Evolutionary conservation across 2,329 filamentous ascomycete genomes (phyloP).

Genomic region (Botrytis tulipae): DNA sequence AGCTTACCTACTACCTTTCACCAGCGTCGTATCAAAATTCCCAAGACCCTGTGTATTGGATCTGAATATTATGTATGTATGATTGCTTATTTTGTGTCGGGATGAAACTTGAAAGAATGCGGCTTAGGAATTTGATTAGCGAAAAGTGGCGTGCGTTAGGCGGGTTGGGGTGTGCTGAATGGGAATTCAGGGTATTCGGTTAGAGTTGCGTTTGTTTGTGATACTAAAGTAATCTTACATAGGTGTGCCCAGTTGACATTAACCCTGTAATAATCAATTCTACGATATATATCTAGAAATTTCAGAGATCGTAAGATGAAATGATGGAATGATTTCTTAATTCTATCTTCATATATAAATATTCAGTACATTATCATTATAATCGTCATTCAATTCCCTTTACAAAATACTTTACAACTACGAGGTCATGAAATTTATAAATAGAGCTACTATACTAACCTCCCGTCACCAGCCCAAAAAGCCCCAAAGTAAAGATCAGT

Average conservation of each 20-base stretch:
- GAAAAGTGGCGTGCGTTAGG: not conserved
- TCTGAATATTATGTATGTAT: not conserved
- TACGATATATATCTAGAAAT: not conserved
- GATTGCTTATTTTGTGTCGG: not conserved
- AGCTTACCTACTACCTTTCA: not conserved
- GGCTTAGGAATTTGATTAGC: not conserved
- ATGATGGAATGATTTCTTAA: not conserved
- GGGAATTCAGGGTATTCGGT: not conserved
- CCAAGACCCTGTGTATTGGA: not conserved
- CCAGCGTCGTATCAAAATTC: not conserved
- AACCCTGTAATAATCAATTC: not conserved
- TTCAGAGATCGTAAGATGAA: not conserved
- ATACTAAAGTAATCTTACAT: too few relatives aligned
- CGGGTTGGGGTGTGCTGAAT: not conserved
- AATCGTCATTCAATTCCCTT: not conserved
- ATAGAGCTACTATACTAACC: not conserved
- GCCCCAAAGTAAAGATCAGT: not conserved
- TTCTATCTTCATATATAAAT: not conserved
- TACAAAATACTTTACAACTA: not conserved
- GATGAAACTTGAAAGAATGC: not conserved
- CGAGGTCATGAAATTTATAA: not conserved
- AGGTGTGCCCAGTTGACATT: not conserved
- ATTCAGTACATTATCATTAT: not conserved
- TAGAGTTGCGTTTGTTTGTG: not conserved
- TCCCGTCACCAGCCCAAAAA: not conserved